Evolutionary conservation across 169 alveolate species (phyloP).

Genomic region (Amoebophrya sp.): DNA sequence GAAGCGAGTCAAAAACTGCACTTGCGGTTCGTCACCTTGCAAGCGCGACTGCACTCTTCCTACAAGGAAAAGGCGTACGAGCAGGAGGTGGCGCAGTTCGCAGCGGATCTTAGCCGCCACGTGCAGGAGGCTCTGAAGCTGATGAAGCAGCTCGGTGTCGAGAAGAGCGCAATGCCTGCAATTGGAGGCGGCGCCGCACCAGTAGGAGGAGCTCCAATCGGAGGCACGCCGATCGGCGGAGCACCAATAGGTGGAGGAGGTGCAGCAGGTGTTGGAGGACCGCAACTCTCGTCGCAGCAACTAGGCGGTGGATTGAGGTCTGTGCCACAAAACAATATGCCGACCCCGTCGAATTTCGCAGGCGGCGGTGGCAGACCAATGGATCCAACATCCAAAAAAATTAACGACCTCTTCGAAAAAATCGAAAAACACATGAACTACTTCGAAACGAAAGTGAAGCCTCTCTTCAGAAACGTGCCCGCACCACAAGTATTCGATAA

Average conservation of each 20-base stretch:
- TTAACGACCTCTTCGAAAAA: neutral
- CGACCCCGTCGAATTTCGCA: neutral
- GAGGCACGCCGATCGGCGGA: neutral
- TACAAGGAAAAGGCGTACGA: neutral
- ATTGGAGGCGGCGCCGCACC: neutral
- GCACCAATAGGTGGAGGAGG: neutral
- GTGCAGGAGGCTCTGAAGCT: neutral
- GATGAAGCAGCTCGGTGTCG: neutral
- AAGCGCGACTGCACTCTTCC: neutral
- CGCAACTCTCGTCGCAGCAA: too few species aligned
- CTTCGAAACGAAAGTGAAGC: neutral
- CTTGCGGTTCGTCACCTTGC: neutral
- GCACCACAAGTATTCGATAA: neutral
- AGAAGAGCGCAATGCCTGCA: neutral
- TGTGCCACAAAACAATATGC: neutral
- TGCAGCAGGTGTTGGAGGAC: neutral
- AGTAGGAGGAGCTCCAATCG: neutral
- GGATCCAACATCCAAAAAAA: neutral
- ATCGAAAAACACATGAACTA: neutral
- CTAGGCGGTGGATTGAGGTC: too few species aligned
- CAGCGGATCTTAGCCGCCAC: neutral
- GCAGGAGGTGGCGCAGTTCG: neutral
- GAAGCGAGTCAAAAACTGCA: neutral
- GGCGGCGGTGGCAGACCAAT: neutral
- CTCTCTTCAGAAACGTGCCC: conserved; percentile 20